Percentiles rank a stretch among this genome's conserved stretches.
Evolutionary conservation across 345 rosid species (phyloP).

Genomic region (Arabidopsis arenosa): DNA sequence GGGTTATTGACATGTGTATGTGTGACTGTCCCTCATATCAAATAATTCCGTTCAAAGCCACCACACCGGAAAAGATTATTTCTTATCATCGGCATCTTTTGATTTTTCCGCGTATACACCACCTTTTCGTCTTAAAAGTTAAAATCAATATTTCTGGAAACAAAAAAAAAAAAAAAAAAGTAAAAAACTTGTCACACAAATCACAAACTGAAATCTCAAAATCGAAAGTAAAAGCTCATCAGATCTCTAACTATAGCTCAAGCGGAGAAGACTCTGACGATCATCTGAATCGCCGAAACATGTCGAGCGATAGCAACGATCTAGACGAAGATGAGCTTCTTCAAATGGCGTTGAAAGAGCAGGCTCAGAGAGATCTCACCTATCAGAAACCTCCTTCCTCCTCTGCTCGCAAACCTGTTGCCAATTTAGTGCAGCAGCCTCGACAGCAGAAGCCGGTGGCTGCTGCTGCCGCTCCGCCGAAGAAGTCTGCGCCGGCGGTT

Average conservation of each 20-base stretch:
- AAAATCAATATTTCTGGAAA: conserved; percentile 5
- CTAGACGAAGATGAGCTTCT: conserved; percentile 95
- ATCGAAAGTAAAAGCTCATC: conserved; percentile 8
- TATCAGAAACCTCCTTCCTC: conserved; percentile 63
- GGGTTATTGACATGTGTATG: background rate
- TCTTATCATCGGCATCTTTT: background rate
- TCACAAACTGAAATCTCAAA: conserved; percentile 22
- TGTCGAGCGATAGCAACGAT: conserved; percentile 85
- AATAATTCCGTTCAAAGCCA: background rate
- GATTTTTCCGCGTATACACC: background rate
- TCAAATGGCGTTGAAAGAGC: conserved; percentile 93
- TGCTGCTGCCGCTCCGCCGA: conserved; percentile 36
- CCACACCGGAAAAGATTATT: background rate
- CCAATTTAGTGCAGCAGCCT: conserved; percentile 76
- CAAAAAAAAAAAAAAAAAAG: background rate
- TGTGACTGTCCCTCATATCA: background rate
- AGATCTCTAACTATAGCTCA: conserved; percentile 44
- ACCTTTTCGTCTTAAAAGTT: background rate
- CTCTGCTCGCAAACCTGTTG: conserved; percentile 64
- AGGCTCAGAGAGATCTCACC: conserved; percentile 72
- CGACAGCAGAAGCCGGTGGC: conserved; percentile 41
- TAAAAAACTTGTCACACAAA: conserved; percentile 13
- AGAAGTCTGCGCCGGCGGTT: conserved; percentile 42
- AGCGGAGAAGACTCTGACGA: conserved; percentile 7
- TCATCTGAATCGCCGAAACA: conserved; percentile 42